A percentile compares a stretch with the other conserved stretches of the same genome.
phyloP scores from a whole-genome alignment of 2,329 filamentous ascomycete species.

The Talaromyces sp. region DNA sequence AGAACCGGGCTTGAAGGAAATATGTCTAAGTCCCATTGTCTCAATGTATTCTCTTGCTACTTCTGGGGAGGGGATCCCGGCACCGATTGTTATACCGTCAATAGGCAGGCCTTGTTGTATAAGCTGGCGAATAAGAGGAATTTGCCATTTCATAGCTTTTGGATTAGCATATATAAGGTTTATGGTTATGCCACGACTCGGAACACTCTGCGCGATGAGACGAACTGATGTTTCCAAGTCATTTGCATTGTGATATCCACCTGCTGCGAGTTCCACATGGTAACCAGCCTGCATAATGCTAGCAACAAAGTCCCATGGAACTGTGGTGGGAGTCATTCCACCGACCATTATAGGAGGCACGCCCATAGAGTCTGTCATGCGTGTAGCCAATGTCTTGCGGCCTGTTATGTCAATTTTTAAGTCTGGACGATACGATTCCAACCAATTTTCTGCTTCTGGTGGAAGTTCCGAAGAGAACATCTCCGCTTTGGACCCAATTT shows the following conservation, averaged over 20 bases:
- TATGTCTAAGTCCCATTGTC: slow-evolving; percentile 87
- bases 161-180: slow-evolving; percentile 55
- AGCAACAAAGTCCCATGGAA: slow-evolving; percentile 85
- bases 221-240: no score
- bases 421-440: no score
- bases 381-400: no score
- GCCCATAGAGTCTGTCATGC: no score
- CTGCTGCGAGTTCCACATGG: slow-evolving; percentile 82
- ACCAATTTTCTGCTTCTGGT: no score
- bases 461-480: no score
- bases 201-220: no score
- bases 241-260: slow-evolving; percentile 72
- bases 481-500: no score
- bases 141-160: slow-evolving; percentile 52
- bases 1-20: slow-evolving; percentile 89
- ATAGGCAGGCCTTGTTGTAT: no score
- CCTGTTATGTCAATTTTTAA: no score
- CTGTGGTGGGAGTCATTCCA: slow-evolving; percentile 88
- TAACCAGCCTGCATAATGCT: slow-evolving; percentile 95
- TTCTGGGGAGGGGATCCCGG: slow-evolving; percentile 91
- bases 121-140: no score
- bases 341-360: slow-evolving; percentile 84
- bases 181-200: no score
- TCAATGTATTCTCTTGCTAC: slow-evolving; percentile 90
- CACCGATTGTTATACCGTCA: slow-evolving; percentile 86